phyloP scores from a whole-genome alignment of 2,329 filamentous ascomycete species.

The Rutstroemia sp. region DNA sequence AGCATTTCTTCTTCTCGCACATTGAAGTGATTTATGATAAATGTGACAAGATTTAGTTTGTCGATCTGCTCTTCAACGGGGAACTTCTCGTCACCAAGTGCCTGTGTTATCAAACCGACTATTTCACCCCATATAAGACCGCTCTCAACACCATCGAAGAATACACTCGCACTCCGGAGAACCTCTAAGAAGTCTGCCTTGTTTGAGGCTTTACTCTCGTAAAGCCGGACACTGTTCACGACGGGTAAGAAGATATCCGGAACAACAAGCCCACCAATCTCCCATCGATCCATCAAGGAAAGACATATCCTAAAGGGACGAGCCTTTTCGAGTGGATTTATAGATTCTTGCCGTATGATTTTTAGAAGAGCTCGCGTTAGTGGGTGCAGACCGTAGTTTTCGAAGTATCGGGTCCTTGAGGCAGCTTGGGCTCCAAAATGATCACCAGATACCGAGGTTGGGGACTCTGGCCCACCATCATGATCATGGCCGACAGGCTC shows the following conservation, averaged over 20 bases:
- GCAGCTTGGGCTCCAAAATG: constrained; percentile 26
- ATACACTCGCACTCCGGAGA: constrained; percentile 84
- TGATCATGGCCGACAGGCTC: constrained; percentile 44
- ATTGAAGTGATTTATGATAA: constrained; percentile 84
- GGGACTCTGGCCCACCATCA: constrained; percentile 41
- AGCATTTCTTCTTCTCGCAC: constrained; percentile 95
- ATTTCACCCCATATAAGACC: constrained; percentile 86
- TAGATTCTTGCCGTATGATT: constrained; percentile 57
- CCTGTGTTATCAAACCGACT: constrained; percentile 56
- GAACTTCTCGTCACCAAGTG: constrained; percentile 43
- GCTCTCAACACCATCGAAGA: constrained; percentile 96
- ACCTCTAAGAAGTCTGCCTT: constrained; percentile 76
- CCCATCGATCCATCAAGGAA: constrained; percentile 97
- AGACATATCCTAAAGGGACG: constrained; percentile 86
- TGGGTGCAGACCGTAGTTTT: constrained; percentile 66
- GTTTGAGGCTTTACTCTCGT: constrained; percentile 56
- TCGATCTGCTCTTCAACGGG: constrained; percentile 40
- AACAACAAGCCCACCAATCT: constrained; percentile 85
- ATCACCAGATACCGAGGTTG: constrained; percentile 26
- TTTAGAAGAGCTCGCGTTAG: constrained; percentile 67
- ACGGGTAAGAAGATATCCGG: constrained; percentile 83
- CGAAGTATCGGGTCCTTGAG: constrained; percentile 73
- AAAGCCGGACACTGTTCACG: constrained; percentile 70
- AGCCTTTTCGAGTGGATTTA: constrained; percentile 59
- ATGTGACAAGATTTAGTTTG: constrained; percentile 67